Evolutionary conservation across 2,329 filamentous ascomycete species (phyloP).

Genomic region (Phaeosphaeriaceae sp.): DNA sequence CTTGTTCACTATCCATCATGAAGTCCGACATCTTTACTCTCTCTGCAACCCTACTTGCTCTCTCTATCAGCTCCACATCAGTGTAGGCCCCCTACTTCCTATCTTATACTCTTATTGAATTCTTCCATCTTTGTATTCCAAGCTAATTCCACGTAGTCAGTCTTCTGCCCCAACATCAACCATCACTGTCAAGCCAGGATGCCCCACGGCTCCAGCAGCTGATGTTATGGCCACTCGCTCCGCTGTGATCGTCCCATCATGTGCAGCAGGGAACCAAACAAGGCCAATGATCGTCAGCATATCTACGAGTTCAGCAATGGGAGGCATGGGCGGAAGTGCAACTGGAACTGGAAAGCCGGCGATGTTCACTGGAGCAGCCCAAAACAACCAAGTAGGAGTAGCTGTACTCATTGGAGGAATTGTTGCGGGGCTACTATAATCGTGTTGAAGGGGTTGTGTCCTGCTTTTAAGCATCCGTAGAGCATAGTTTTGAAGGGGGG

Average conservation of each 20-base stretch:
- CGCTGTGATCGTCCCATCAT: conserved; percentile 16
- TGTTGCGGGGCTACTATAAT: background rate
- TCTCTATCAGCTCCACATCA: too few relatives aligned
- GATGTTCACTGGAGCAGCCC: conserved; percentile 17
- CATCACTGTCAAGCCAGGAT: conserved; percentile 21
- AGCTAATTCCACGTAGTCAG: conserved; percentile 2
- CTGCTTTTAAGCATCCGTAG: too few relatives aligned
- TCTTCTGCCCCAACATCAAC: conserved; percentile 13
- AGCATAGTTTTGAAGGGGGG: too few relatives aligned
- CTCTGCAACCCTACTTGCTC: too few relatives aligned
- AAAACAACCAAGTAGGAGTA: background rate
- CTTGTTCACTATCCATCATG: too few relatives aligned
- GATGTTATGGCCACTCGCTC: conserved; percentile 28
- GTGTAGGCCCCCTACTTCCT: too few relatives aligned
- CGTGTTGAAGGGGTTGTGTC: too few relatives aligned
- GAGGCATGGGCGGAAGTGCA: background rate
- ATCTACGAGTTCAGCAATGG: conserved; percentile 8
- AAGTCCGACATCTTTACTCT: too few relatives aligned
- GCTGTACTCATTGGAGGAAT: background rate
- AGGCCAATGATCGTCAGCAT: conserved; percentile 25
- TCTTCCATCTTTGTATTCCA: too few relatives aligned
- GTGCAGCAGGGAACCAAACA: conserved; percentile 24
- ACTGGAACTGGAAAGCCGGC: background rate
- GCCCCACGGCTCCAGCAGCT: conserved; percentile 19
- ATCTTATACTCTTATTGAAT: background rate